These are phyloP conservation scores for Dendrocalamus latiflorus DNA, from an alignment of 202 grass and related monocot genomes.

Conservation along the genomic window DNA sequence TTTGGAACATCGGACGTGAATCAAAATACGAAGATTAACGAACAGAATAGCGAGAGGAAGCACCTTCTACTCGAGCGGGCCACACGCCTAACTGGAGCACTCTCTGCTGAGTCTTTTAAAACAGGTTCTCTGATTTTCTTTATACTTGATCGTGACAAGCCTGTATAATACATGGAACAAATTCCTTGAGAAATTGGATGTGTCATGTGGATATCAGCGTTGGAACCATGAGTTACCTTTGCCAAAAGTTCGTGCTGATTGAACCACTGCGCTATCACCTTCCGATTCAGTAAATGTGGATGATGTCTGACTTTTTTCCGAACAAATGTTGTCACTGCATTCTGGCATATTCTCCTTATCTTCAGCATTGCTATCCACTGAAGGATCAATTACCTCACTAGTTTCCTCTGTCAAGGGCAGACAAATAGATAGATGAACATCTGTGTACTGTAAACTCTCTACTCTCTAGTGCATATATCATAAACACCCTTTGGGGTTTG, in stretches of 20 bases:
- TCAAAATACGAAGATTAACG: neutral
- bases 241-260: constrained; percentile 21
- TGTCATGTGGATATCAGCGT: neutral
- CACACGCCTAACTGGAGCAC: constrained; percentile 30
- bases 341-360: constrained; percentile 35
- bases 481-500: neutral
- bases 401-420: constrained; percentile 38
- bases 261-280: constrained; percentile 48
- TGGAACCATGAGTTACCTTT: constrained; percentile 43
- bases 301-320: constrained; percentile 40
- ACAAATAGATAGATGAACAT: neutral
- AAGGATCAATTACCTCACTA: constrained; percentile 65
- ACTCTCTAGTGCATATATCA: neutral
- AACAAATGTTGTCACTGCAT: constrained; percentile 29
- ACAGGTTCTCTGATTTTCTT: constrained; percentile 44
- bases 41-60: neutral
- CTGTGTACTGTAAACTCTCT: neutral
- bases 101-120: constrained; percentile 34
- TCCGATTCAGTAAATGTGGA: constrained; percentile 25
- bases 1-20: neutral
- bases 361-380: constrained; percentile 25
- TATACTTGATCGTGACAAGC: constrained; percentile 25
- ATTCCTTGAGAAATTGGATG: neutral
- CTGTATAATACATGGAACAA: constrained; percentile 29
- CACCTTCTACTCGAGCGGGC: constrained; percentile 60